phyloP scores from a whole-genome alignment of 2,329 filamentous ascomycete genomes.

The Apiospora phragmitis region DNA sequence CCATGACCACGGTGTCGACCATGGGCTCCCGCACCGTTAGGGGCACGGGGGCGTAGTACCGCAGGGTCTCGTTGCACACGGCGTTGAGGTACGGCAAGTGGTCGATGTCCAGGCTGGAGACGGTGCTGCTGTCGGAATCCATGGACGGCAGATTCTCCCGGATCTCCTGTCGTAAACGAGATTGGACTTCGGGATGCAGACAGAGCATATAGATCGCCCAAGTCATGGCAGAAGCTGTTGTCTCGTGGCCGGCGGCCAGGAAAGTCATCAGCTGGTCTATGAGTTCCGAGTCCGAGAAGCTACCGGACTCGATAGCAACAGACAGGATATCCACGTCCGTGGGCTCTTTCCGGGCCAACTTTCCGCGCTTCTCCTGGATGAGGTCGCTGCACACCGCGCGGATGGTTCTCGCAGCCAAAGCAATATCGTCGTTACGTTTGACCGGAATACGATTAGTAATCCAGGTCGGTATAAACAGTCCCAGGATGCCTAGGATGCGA shows the following conservation, averaged over 20 bases:
- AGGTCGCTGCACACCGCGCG: slow-evolving; percentile 67
- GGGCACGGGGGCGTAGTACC: slow-evolving; percentile 45
- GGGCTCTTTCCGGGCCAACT: slow-evolving; percentile 45
- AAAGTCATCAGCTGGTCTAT: slow-evolving; percentile 45
- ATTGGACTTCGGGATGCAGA: slow-evolving; percentile 36
- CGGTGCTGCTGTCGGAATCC: slow-evolving; percentile 27
- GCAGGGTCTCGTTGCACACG: slow-evolving; percentile 44
- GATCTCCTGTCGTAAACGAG: slow-evolving; percentile 40
- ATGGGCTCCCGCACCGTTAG: slow-evolving; percentile 61
- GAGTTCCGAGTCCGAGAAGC: slow-evolving; percentile 39
- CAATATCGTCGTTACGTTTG: slow-evolving; percentile 67
- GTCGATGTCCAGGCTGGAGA: slow-evolving; percentile 38
- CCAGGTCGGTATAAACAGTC: slow-evolving; percentile 62
- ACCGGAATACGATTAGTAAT: slow-evolving; percentile 66
- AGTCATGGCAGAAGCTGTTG: slow-evolving; percentile 40
- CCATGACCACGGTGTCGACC: slow-evolving; percentile 55
- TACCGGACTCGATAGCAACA: slow-evolving; percentile 36
- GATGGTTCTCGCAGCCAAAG: slow-evolving; percentile 57
- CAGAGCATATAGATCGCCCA: slow-evolving; percentile 43
- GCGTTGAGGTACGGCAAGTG: slow-evolving; percentile 41
- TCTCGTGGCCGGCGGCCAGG: slow-evolving; percentile 45
- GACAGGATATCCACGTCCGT: slow-evolving; percentile 38
- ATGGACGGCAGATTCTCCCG: slow-evolving; percentile 37
- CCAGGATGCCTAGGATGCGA: slow-evolving; percentile 57
- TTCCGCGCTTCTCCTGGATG: slow-evolving; percentile 67